Evolutionary conservation across 2,329 filamentous ascomycete species (phyloP).

Genomic region (Phialocephala subalpina): DNA sequence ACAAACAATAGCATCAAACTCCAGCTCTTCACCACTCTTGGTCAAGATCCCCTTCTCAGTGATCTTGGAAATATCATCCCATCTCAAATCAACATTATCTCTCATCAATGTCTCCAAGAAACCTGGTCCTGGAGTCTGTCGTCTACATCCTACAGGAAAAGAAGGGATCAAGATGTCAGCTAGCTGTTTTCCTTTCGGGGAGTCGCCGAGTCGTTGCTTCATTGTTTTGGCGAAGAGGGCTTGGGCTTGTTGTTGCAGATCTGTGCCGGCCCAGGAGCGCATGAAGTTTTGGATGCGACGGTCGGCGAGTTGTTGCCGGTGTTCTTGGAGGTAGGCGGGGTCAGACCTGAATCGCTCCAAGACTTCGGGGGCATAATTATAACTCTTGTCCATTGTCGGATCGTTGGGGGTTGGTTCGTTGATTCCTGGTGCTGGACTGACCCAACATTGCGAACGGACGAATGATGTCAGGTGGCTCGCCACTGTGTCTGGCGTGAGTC

Average conservation of each 20-base stretch:
- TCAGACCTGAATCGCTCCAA: background rate
- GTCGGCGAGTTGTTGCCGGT: background rate
- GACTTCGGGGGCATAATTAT: background rate
- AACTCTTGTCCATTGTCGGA: background rate
- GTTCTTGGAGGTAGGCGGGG: background rate
- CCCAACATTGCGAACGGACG: conserved; percentile 2
- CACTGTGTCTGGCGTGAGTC: background rate
- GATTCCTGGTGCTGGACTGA: background rate
- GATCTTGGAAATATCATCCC: conserved; percentile 44
- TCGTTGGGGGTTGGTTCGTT: conserved; percentile 1
- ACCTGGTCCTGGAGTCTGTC: conserved; percentile 54
- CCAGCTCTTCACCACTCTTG: conserved; percentile 37
- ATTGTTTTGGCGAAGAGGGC: background rate
- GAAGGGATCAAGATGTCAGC: conserved; percentile 28
- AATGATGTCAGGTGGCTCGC: background rate
- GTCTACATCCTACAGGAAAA: conserved; percentile 48
- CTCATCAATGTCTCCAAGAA: conserved; percentile 54
- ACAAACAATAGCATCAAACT: conserved; percentile 41
- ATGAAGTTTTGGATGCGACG: background rate
- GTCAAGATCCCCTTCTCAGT: conserved; percentile 44
- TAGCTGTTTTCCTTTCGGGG: conserved; percentile 25
- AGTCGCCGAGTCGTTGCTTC: background rate
- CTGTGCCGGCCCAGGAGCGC: background rate
- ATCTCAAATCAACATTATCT: conserved; percentile 51
- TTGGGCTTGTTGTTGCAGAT: conserved; percentile 7